Evolutionary conservation across 31 red algal species (phyloP), one percentile per base, ranked within the genome.

Genomic region (Bonnemaisonia californica): DNA sequence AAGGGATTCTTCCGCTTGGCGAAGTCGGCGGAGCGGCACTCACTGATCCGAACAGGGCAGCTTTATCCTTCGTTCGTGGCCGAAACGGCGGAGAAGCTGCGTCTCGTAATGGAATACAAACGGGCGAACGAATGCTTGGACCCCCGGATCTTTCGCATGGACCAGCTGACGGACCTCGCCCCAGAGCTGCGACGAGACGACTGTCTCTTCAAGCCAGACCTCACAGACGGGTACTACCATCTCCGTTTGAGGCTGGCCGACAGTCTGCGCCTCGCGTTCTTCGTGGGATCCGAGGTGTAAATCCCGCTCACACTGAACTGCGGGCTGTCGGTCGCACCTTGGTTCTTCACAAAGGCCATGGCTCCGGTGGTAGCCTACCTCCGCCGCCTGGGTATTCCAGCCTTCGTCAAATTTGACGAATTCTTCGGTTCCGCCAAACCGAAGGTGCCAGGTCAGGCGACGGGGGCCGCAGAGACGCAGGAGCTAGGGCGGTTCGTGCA

Each of bases 191-290:
- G 33, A 27, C 19, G 28, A 11, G 81, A 37, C 1, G 81, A 85
- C 30, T 22, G 16, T 28, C 69, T 85, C 3, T 75, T 85, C 66
- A 85, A 74, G 30, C 42, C 54, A 19, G 54, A 85, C 81, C 4
- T 85, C 48, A 60, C 55, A 22, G 81, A 85, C 48, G 81, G 28
- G 1, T 76, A 75, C 29, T 66, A 74, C 70, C 81, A 85, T 51
- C 23, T 85, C 47, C 41, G 69, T 0, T 51, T 74, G 24, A 35
- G 33, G 26, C 21, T 45, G 8, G 13, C 4, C 31, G 81, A 85
- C 81, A 24, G 40, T 12, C 7, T 2, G 5, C 30, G 70, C 12
- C 48, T 85, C 13, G 81, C 69, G 0, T 85, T 85, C 55, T 36
- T 28, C 19, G 81, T 85, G 9, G 69, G 48, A 27, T 1, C 22